These are phyloP conservation scores for Echria macrotheca DNA, from an alignment of 495 filamentous ascomycete species.

Conservation along the genomic window DNA sequence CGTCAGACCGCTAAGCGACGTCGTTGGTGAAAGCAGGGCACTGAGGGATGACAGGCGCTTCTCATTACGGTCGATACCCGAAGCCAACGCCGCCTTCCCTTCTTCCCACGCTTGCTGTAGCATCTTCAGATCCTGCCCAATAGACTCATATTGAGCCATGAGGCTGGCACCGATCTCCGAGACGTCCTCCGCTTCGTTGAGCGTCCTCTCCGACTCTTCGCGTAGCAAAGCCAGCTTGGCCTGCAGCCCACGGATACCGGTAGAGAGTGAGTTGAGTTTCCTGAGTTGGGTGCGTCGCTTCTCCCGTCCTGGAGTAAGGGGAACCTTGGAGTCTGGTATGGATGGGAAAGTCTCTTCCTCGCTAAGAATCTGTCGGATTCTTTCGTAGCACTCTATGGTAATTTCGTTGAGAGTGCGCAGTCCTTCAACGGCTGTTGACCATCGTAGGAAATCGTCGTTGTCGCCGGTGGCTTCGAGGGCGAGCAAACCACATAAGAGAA, in stretches of 20 bases:
- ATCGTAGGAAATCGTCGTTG: constrained; percentile 70
- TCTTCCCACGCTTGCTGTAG: constrained; percentile 89
- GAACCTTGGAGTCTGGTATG: constrained; percentile 54
- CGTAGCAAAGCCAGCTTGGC: constrained; percentile 90
- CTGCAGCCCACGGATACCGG: constrained; percentile 86
- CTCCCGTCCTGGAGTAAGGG: constrained; percentile 70
- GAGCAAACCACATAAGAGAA: constrained; percentile 79
- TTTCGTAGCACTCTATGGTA: constrained; percentile 50
- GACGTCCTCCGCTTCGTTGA: constrained; percentile 69
- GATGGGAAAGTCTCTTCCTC: constrained; percentile 72
- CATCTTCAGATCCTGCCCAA: constrained; percentile 76
- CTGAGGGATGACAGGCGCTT: constrained; percentile 65
- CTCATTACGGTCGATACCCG: constrained; percentile 67
- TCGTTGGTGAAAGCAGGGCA: constrained; percentile 66
- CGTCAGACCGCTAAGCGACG: constrained; percentile 76
- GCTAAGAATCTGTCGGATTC: constrained; percentile 61
- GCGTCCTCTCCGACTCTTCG: constrained; percentile 75
- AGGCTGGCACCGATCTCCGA: constrained; percentile 68
- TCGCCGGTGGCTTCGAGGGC: constrained; percentile 83
- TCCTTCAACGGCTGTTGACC: constrained; percentile 71
- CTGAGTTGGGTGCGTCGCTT: constrained; percentile 77
- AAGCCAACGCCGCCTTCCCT: constrained; percentile 68
- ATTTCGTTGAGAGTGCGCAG: constrained; percentile 57
- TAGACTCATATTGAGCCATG: constrained; percentile 87
- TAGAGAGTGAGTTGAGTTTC: constrained; percentile 78